phyloP scores from a whole-genome alignment of 305 asterid genomes.

The Ilex paraguariensis region DNA sequence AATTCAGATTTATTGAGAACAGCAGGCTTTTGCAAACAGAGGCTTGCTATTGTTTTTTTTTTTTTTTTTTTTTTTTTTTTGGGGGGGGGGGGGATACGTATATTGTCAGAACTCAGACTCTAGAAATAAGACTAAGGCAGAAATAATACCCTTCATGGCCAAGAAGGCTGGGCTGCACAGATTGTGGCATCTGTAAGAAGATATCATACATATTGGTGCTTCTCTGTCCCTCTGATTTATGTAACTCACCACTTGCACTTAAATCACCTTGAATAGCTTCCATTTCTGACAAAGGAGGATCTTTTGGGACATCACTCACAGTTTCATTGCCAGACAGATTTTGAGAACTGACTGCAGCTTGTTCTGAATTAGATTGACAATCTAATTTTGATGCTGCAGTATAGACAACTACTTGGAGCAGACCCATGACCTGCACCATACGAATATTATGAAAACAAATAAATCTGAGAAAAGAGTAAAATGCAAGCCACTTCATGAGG shows the following conservation, averaged over 20 bases:
- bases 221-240: constrained; percentile 50
- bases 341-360: constrained; percentile 40
- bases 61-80: too few relatives aligned
- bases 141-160: constrained; percentile 91
- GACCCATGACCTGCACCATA: constrained; percentile 79
- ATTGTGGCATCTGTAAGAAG: constrained; percentile 69
- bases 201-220: constrained; percentile 40
- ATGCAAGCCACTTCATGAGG: background rate
- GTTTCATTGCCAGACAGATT: constrained; percentile 46
- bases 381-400: constrained; percentile 88
- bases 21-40: too few relatives aligned
- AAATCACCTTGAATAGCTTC: constrained; percentile 47
- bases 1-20: too few relatives aligned
- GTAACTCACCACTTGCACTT: constrained; percentile 28
- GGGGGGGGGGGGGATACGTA: too few relatives aligned
- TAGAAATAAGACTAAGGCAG: too few relatives aligned
- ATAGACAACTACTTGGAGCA: constrained; percentile 81
- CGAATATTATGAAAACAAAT: background rate
- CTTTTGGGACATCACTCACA: constrained; percentile 36
- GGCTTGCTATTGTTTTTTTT: too few relatives aligned
- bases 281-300: constrained; percentile 31
- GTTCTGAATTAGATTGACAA: constrained; percentile 50
- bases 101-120: background rate
- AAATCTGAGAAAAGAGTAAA: background rate
- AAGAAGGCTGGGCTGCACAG: constrained; percentile 89